Base-by-base conservation (phyloP, 176 grass and related monocot genomes). In the Triticum dicoccoides region DNA sequence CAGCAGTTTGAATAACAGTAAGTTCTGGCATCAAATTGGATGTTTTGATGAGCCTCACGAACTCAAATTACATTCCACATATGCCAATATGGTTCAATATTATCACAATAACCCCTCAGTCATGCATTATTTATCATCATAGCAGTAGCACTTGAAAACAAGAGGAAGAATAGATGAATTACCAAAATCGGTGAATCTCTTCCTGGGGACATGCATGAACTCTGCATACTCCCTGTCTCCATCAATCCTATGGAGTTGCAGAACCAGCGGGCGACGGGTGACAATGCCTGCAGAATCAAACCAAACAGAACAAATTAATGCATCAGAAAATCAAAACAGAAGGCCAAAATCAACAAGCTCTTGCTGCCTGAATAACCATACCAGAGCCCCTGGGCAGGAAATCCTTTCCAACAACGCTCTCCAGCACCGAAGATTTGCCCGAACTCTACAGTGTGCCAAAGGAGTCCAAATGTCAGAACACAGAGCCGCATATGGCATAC, bases 361-460 rank as follows among this genome's bases (percentile, higher is more conserved):
- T 41, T 9, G 1, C 18, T 77, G 29, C 27, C 69, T 1, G 42
- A 81, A 76, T 9, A 80, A 38, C 45, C 87, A 24, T 91, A 99
- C 97, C 97, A 94, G 97, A 96, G 82, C 97, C 97, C 85, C 94
- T 94, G 0, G 97, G 97, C 49, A 99, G 84, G 80, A 99, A 99
- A 86, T 99, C 97, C 90, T 99, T 99, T 15, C 92, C 97, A 59
- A 99, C 97, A 64, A 99, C 85, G 56, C 97, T 99, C 67, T 99
- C 97, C 87, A 99, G 77, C 68, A 99, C 97, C 11, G 97, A 99
- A 37, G 97, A 99, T 91, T 99, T 99, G 85, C 97, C 97, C 1
- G 97, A 99, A 80, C 97, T 99, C 97, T 99, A 41, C 33, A 29
- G 38, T 54, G 56, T 73, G 70, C 9, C 47, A 86, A 17, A 38